Conservation (phyloP, 805 yeast species). For the Candida chilensis region DNA sequence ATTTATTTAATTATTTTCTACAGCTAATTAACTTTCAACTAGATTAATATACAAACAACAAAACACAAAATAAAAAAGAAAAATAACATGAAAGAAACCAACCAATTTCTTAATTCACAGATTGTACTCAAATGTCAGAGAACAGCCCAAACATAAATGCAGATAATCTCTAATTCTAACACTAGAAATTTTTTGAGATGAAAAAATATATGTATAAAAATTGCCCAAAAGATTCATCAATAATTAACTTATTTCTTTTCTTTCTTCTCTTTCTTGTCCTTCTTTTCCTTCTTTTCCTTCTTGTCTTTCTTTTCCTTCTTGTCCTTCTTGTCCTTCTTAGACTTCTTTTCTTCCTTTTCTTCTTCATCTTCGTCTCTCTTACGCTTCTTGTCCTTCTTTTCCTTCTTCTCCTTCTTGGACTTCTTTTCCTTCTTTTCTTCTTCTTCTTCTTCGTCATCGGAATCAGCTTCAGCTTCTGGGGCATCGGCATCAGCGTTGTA, state of each 20-base stretch:
- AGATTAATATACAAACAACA: constrained; percentile 1
- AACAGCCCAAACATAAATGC: too few species aligned
- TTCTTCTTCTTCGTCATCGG: constrained; percentile 21
- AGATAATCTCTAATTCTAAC: constrained; percentile 2
- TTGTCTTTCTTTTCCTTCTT: constrained; percentile 21
- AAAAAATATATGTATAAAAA: too few species aligned
- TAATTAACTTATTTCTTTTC: constrained; percentile 16
- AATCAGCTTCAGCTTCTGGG: constrained; percentile 25
- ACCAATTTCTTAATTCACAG: constrained; percentile 5
- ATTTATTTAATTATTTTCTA: too few species aligned
- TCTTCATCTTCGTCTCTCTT: constrained; percentile 20
- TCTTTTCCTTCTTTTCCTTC: constrained; percentile 16
- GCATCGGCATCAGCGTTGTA: constrained; percentile 96
- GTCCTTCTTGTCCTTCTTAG: constrained; percentile 15
- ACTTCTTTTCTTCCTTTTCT: constrained; percentile 11
- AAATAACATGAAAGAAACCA: constrained; percentile 1
- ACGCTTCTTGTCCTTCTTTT: constrained; percentile 19
- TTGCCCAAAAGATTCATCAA: too few species aligned
- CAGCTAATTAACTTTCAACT: too few species aligned
- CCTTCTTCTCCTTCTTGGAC: constrained; percentile 20
- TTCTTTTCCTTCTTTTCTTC: constrained; percentile 27
- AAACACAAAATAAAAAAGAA: neutral
- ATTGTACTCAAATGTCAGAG: too few species aligned
- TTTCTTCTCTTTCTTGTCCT: constrained; percentile 18
- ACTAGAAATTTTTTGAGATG: constrained; percentile 20